Percentiles rank a stretch among this genome's conserved stretches.
Evolutionary conservation across 139 green algal species (phyloP).

Genomic region (Tetraselmis chui): DNA sequence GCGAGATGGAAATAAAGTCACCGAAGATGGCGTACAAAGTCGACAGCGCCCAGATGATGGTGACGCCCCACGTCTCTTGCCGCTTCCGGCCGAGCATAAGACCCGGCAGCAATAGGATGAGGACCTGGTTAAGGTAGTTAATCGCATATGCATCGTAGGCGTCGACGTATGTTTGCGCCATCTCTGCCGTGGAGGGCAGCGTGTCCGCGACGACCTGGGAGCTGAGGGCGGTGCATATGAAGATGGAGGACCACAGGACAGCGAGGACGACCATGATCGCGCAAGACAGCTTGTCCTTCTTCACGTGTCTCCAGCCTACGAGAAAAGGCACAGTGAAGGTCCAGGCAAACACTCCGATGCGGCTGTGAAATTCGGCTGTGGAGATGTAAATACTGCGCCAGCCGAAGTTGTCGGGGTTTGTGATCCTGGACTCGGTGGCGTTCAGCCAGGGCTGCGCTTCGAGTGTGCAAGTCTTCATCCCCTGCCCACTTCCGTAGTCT

Average conservation of each 20-base stretch:
- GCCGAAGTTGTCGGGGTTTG: neutral
- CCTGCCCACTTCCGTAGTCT: neutral
- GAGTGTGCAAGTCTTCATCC: neutral
- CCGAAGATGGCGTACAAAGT: neutral
- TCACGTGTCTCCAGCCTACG: neutral
- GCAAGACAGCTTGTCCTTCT: neutral
- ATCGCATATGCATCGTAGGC: neutral
- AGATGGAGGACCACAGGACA: neutral
- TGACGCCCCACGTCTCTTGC: neutral
- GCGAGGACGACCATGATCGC: neutral
- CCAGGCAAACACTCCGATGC: neutral
- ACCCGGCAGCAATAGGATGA: neutral
- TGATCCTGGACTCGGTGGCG: neutral
- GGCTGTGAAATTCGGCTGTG: neutral
- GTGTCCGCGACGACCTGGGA: neutral
- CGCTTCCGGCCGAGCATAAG: neutral
- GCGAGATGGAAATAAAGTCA: neutral
- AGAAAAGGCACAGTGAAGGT: neutral
- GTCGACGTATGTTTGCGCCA: neutral
- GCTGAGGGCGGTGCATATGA: neutral
- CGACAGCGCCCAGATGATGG: neutral
- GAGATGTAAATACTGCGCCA: neutral
- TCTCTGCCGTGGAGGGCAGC: neutral
- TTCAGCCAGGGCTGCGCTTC: neutral
- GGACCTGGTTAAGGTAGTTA: neutral